Evolutionary conservation across 2,329 filamentous ascomycete genomes (phyloP).

Genomic region (Aspergillus fijiensis): DNA sequence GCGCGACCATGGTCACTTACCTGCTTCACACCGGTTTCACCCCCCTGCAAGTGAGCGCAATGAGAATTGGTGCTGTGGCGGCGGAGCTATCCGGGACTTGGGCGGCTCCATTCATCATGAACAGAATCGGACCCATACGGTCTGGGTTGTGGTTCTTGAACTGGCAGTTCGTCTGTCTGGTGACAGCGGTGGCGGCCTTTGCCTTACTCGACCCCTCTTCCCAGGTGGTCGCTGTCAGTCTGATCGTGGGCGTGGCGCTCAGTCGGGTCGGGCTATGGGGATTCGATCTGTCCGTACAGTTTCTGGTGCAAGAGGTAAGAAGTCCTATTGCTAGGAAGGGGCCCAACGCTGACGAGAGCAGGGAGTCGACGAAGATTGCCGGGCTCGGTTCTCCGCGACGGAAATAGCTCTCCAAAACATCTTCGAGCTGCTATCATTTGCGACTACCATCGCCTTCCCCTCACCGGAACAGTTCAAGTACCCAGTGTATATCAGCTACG

Average conservation of each 20-base stretch:
- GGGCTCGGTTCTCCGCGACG: conserved; percentile 68
- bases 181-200: conserved; percentile 47
- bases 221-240: conserved; percentile 45
- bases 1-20: conserved; percentile 57
- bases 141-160: conserved; percentile 69
- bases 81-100: conserved; percentile 57
- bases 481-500: conserved; percentile 60
- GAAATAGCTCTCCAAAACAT: conserved; percentile 68
- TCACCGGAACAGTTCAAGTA: conserved; percentile 64
- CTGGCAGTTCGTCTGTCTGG: conserved; percentile 63
- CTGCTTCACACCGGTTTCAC: conserved; percentile 52
- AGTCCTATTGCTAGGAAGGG: background rate
- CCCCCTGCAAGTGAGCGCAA: conserved; percentile 48
- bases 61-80: conserved; percentile 48
- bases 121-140: conserved; percentile 58
- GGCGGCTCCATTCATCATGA: conserved; percentile 52
- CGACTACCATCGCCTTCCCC: conserved; percentile 64
- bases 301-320: conserved; percentile 60
- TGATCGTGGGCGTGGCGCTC: conserved; percentile 54
- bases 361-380: conserved; percentile 55
- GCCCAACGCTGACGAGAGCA: conserved; percentile 24
- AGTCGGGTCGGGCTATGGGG: conserved; percentile 63
- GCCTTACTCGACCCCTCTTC: conserved; percentile 32
- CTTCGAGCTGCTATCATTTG: conserved; percentile 68
- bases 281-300: conserved; percentile 61